Evolutionary conservation across 768 basidiomycete genomes (phyloP).

Genomic region (Coprinopsis cinerea): DNA sequence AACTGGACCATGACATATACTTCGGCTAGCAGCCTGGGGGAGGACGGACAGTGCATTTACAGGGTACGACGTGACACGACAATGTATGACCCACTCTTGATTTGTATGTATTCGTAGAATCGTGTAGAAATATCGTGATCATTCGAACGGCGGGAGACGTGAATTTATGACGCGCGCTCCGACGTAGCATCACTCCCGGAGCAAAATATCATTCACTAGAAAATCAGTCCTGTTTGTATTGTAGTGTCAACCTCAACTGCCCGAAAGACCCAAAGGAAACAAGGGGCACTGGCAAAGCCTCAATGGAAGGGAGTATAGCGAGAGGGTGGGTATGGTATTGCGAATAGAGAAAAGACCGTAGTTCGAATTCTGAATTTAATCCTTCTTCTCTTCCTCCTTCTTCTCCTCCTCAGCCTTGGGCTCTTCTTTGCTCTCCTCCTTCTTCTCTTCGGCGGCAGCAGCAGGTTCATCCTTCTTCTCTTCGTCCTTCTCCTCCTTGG

Average conservation of each 20-base stretch:
- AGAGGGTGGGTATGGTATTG: neutral
- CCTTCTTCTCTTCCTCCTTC: constrained; percentile 23
- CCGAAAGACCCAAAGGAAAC: neutral
- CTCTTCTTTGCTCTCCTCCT: constrained; percentile 22
- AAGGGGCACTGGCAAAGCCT: neutral
- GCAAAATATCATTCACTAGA: too few relatives aligned
- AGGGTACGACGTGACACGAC: neutral
- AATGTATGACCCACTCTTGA: neutral
- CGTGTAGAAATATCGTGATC: neutral
- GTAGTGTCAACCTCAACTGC: constrained; percentile 13
- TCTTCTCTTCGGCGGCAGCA: constrained; percentile 21
- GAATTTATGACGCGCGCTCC: too few relatives aligned
- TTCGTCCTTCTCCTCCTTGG: constrained; percentile 26
- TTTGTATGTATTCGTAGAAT: neutral
- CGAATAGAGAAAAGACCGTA: too few relatives aligned
- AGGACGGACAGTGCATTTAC: too few relatives aligned
- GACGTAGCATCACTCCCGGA: too few relatives aligned
- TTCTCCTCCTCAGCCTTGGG: constrained; percentile 23
- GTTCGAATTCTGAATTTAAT: constrained; percentile 9
- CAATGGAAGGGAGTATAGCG: neutral
- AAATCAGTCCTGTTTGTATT: constrained; percentile 9
- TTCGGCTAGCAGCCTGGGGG: too few relatives aligned
- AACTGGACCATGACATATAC: too few relatives aligned
- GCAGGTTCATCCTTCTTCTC: constrained; percentile 26
- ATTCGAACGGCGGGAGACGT: too few relatives aligned